Conservation (phyloP, 768 basidiomycete genomes). For the Tulasnella sp. region DNA sequence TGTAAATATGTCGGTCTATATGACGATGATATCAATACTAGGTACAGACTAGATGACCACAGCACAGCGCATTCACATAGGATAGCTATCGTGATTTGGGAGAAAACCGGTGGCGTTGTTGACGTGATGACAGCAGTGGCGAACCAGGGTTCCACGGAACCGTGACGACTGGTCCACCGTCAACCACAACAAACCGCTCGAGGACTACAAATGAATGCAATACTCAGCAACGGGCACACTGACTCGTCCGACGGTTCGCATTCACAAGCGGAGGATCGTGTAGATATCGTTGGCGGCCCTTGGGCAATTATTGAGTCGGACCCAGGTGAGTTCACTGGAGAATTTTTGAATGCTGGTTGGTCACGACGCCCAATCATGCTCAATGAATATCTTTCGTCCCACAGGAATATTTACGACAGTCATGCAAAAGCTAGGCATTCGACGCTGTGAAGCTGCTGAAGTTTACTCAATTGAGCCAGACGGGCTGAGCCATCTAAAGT, state of each 20-base stretch:
- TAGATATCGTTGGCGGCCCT: constrained; percentile 52
- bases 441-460: constrained; percentile 48
- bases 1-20: too few species aligned
- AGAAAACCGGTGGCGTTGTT: too few species aligned
- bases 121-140: not conserved
- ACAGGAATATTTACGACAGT: constrained; percentile 54
- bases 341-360: not conserved
- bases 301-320: constrained; percentile 54
- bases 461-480: constrained; percentile 57
- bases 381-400: not conserved
- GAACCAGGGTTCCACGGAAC: not conserved
- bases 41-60: too few species aligned
- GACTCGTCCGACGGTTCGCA: not conserved
- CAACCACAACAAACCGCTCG: not conserved
- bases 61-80: too few species aligned
- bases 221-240: not conserved
- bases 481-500: constrained; percentile 48
- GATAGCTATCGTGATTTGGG: too few species aligned
- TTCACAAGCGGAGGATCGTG: not conserved
- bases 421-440: constrained; percentile 46
- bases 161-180: not conserved
- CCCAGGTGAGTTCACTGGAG: constrained; percentile 30
- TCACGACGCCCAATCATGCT: not conserved
- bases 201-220: not conserved
- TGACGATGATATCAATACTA: too few species aligned